Evolutionary conservation across 2,329 filamentous ascomycete species (phyloP), one percentile per base, ranked within the genome.

Genomic region (Parafenestella ontariensis): DNA sequence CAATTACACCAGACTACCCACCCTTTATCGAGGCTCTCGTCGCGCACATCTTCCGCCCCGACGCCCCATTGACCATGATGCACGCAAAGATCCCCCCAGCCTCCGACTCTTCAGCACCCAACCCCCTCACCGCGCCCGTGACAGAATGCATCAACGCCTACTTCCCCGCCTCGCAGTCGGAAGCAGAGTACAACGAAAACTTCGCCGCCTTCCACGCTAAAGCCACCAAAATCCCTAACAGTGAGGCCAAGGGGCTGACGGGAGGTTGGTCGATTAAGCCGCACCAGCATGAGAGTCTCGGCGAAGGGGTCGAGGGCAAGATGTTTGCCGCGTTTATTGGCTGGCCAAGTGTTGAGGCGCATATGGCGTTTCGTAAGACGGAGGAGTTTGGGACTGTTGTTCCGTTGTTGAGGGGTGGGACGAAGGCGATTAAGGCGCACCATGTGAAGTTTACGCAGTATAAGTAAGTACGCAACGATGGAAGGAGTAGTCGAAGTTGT

Each of bases 281-380:
- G 48, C 62, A 57, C 8, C 46, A 40, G 39, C 60, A 58, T 46
- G 62, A 59, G 40, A 49, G 26, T 54, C 65, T 62, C 33, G 62
- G 59, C 1, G 56, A 61, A 29, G 61, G 54, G 1, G 58, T 71
- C 0, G 73, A 74, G 3, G 69, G 72, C 3, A 76, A 76, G 49
- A 67, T 78, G 50, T 77, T 78, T 61, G 61, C 80, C 3, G 53
- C 77, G n/a, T 73, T 76, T 17, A 71, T 83, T 49, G 83, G 83
- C 5, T 86, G 84, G 84, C 70, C 78, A 46, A 81, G 74, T 61
- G 73, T 81, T 18, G 79, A 83, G 31, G 74, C 72, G 43, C 84
- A 86, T 67, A 71, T 78, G 75, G 69, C 69, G 44, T 82, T 77
- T 28, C 72, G 77, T 49, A 71, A 81, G 58, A 79, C 78, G 24